Base-by-base conservation (phyloP, 192 early-diverging fungal species). In the Coemansia asiatica region DNA sequence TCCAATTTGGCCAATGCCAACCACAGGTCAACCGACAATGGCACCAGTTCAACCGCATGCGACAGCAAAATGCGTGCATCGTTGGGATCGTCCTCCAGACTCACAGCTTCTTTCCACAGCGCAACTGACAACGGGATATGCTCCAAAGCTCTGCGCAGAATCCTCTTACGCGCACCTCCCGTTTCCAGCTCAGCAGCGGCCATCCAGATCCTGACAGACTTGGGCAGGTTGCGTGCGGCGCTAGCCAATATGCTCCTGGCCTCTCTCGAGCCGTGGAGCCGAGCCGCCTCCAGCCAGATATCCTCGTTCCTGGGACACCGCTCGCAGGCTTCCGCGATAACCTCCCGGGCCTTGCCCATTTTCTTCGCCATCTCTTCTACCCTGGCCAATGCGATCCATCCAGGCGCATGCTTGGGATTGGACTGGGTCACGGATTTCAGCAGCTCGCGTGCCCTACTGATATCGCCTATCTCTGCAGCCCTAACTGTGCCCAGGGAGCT, bases 361-460 rank as follows among this genome's bases (percentile, higher is more conserved):
- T 96, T 94, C 18, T 90, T 87, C 1, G 94, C 95, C 7, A 91
- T 85, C 74, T 99, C 96, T 81, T 99, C 97, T 40, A 98, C 77
- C 54, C 96, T 89, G 12, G 97, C 97, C 7, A 95, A 94, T 1
- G 96, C 95, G 66, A 98, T 97, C 97, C 97, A 99, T 44, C 95
- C 97, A 19, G 96, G 91, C 5, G 94, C 95, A 61, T 97, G 92
- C 65, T 95, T 94, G 10, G 95, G 95, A 75, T 97, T 98, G 3
- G 97, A 91, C 12, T 86, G 86, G 28, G 90, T 97, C 33, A 99
- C 93, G 0, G 95, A 97, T 46, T 87, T 87, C 10, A 98, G 83
- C 31, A 99, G 83, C 46, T 88, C 81, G 5, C 97, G 86, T 0
- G 96, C 95, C 48, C 94, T 91, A 68, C 94, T 93, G 53, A 96